phyloP scores from a whole-genome alignment of 768 basidiomycete genomes.

The Rhizopogon rudus region DNA sequence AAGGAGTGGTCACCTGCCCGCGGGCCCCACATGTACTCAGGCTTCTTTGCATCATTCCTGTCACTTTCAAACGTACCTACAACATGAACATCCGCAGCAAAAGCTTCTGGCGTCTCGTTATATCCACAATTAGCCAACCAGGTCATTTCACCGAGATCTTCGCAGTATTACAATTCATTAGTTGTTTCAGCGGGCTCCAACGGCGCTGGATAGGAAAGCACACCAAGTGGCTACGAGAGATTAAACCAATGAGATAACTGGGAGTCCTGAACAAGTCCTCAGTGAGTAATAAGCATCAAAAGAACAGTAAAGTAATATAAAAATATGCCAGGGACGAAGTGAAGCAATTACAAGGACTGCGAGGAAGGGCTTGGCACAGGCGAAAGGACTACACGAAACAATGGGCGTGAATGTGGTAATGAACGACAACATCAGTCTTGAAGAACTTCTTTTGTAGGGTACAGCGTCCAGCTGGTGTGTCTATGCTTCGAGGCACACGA shows the following conservation, averaged over 20 bases:
- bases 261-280: neutral
- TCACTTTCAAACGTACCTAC: neutral
- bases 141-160: neutral
- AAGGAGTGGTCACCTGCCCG: neutral
- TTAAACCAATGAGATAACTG: neutral
- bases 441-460: neutral
- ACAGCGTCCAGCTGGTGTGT: conserved; percentile 6
- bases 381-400: neutral
- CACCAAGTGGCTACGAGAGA: neutral
- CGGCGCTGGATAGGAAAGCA: neutral
- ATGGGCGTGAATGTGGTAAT: neutral
- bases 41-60: neutral
- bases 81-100: neutral
- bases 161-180: neutral
- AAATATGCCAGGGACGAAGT: neutral
- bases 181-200: neutral
- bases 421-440: conserved; percentile 7
- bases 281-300: neutral
- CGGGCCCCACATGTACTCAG: neutral
- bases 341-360: neutral
- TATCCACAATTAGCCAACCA: neutral
- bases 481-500: neutral
- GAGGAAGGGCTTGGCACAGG: neutral
- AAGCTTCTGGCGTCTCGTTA: neutral
- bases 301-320: conserved; percentile 2